Evolutionary conservation across 768 basidiomycete genomes (phyloP).

Genomic region (Ephemerocybe angulata): DNA sequence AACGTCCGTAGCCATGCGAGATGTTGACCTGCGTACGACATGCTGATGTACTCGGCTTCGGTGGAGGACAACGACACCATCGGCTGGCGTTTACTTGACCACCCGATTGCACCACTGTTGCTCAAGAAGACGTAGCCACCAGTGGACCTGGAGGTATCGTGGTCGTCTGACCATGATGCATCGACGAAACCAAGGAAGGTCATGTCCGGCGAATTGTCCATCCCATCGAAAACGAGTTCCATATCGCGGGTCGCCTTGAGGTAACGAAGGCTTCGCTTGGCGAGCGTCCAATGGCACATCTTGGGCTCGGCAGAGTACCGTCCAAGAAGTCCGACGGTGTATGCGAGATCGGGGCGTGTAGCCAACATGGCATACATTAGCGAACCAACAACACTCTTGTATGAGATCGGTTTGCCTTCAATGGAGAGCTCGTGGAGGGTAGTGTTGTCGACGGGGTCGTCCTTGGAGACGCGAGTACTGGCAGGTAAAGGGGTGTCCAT

Average conservation of each 20-base stretch:
- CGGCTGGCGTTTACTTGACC: constrained; percentile 26
- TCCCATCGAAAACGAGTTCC: not conserved
- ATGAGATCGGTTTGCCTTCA: constrained; percentile 9
- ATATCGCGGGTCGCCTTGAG: constrained; percentile 7
- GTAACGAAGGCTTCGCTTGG: constrained; percentile 13
- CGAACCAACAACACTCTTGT: constrained; percentile 17
- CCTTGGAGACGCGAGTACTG: no score
- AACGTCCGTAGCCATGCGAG: constrained; percentile 7
- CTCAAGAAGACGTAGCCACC: constrained; percentile 25
- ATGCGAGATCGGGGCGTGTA: constrained; percentile 22
- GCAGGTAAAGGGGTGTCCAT: no score
- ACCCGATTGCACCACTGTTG: constrained; percentile 22
- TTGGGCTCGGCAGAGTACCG: constrained; percentile 13
- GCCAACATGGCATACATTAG: constrained; percentile 21
- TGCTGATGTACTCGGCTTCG: constrained; percentile 18
- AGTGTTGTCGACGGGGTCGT: constrained; percentile 11
- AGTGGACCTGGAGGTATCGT: constrained; percentile 19
- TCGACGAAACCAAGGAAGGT: constrained; percentile 14
- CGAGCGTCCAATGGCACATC: constrained; percentile 13
- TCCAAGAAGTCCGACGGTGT: constrained; percentile 36
- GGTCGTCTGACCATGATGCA: constrained; percentile 17
- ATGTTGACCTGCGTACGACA: not conserved
- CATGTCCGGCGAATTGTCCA: not conserved
- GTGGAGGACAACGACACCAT: constrained; percentile 16
- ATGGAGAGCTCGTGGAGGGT: constrained; percentile 9